phyloP scores from a whole-genome alignment of 2,329 filamentous ascomycete genomes.

The Trichophyton equinum region DNA sequence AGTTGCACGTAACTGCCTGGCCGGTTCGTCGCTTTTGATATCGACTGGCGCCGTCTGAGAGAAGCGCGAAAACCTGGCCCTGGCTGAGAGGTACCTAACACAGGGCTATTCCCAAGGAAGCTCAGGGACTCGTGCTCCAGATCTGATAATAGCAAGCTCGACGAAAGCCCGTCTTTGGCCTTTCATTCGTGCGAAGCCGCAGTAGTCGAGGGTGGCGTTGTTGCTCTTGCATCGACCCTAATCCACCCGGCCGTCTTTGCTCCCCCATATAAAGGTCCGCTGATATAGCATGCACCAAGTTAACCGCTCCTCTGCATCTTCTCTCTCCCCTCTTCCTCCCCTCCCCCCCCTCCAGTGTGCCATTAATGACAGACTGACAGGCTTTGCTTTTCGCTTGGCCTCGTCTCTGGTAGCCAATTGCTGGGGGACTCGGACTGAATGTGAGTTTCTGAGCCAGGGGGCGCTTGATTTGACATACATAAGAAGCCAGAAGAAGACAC shows the following conservation, averaged over 20 bases:
- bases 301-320: neutral
- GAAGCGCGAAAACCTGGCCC: neutral
- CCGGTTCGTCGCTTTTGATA: neutral
- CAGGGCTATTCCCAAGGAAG: neutral
- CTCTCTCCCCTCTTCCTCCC: neutral
- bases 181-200: neutral
- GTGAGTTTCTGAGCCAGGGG: neutral
- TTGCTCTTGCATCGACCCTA: neutral
- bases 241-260: neutral
- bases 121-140: neutral
- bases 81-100: neutral
- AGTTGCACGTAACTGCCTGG: neutral
- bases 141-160: neutral
- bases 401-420: constrained; percentile 1
- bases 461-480: neutral
- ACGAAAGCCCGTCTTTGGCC: neutral
- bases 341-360: neutral
- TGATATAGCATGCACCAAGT: neutral
- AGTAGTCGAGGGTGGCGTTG: neutral
- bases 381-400: constrained; percentile 2
- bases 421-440: neutral
- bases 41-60: neutral
- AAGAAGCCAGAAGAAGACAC: neutral
- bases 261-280: neutral
- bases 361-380: neutral